Evolutionary conservation across 352 stramenopile species (phyloP), one percentile per base, ranked within the genome.

Genomic region (Phytophthora foliorum): DNA sequence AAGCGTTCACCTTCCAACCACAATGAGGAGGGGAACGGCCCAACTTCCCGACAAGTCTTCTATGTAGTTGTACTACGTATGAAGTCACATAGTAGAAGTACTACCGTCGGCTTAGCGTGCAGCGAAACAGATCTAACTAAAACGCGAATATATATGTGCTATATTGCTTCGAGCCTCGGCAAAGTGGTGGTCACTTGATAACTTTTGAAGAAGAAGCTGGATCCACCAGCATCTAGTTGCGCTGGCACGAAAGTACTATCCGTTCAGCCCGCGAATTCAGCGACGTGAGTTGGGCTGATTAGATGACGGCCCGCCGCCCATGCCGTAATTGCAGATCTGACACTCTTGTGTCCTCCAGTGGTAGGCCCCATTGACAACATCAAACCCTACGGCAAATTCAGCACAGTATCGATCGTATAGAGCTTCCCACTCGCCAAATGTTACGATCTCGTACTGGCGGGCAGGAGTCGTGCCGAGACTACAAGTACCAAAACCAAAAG

Each of bases 361-460:
- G 64, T 90, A 94, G n/a, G 86, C 85, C 1, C 89, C 89, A 31
- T 84, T 83, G 31, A 88, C 69, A 10, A 96, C 79, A 42, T 93
- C 86, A 53, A 96, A 96, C 1, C 89, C 88, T 2, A 96, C 83
- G 6, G 86, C 77, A 49, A 91, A 94, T 64, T 96, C 89, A 42
- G 84, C 84, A 44, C 84, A 94, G 67, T 93, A 93, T 3, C 78
- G 73, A 38, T 90, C 69, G 46, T 90, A 90, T n/a, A 96, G 65
- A 29, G 86, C 84, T 63, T 96, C 88, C 87, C 87, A 96, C 55
- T 96, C 89, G 49, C 57, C 72, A 29, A 78, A 77, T 8, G 89
- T 94, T 51, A 96, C 88, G 53, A 96, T 95, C 67, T 96, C 89
- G 65, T 96, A 96, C 68, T 94, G 84, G 22, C 77, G 88, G 8